Evolutionary conservation across 345 rosid species (phyloP), one percentile per base, ranked within the genome.

Genomic region (Bruguiera sexangula): DNA sequence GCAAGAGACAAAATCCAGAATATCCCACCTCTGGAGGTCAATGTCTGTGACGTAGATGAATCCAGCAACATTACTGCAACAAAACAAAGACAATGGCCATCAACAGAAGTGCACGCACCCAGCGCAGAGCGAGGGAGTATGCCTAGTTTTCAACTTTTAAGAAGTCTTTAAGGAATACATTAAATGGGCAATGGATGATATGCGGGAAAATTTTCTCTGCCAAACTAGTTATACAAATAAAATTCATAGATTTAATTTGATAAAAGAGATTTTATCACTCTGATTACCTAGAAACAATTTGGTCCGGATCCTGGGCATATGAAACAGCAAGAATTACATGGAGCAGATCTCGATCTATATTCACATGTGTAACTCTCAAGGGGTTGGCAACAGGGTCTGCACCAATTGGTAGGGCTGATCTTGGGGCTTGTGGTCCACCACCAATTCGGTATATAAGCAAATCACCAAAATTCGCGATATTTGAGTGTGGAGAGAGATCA

Each of bases 371-470:
- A 61, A 84, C 76, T 67, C 91, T 86, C 37, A 90, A 80, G 6
- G 88, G 90, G 61, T 87, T 85, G 50, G 99, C 84, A 65, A 85
- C 82, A 61, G 92, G 85, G 67, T 84, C 82, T 32, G 92, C 88
- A 24, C 97, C 96, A 6, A 88, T 86, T 29, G 97, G 97, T 27
- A 88, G 82, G 70, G 96, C 96, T 52, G 97, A 90, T 67, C 77
- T 87, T 48, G 97, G 92, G 74, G 97, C 96, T 76, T 87, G 96
- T 24, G 96, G 96, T 60, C 92, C 96, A 11, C 93, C 97, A 62
- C 96, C 99, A 69, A 95, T 79, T 61, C 89, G 89, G 69, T 88
- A 88, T 67, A 95, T 82, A 76, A 70, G 76, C 63, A 95, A 67
- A 72, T 95, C 89, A 46, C 63, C 78, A 74, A 95, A 90, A 73